These are phyloP conservation scores for Zymoseptoria passerinii DNA, from an alignment of 2,329 filamentous ascomycete genomes.

Conservation along the genomic window DNA sequence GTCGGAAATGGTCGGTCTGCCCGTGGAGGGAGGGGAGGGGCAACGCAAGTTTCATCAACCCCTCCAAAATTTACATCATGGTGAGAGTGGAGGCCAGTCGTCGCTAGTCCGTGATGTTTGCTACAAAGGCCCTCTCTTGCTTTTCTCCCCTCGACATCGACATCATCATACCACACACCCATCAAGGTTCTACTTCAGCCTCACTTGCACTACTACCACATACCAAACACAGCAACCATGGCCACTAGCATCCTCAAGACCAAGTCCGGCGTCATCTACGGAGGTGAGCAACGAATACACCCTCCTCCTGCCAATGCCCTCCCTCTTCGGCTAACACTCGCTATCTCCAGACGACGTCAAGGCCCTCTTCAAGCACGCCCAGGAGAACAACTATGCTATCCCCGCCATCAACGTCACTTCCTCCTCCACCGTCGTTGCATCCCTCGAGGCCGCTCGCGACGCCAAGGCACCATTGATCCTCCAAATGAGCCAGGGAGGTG, in stretches of 20 bases:
- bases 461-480: constrained; percentile 86
- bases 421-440: constrained; percentile 74
- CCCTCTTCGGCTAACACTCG: constrained; percentile 6
- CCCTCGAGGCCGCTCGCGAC: constrained; percentile 92
- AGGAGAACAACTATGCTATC: constrained; percentile 80
- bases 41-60: neutral
- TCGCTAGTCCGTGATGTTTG: neutral
- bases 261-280: constrained; percentile 35
- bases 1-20: neutral
- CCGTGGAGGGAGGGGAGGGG: neutral
- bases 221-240: constrained; percentile 14
- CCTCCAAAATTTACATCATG: neutral
- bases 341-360: constrained; percentile 15
- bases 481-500: constrained; percentile 87
- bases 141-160: neutral
- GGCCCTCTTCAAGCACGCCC: constrained; percentile 78
- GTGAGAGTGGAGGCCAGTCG: neutral
- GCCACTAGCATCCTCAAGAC: constrained; percentile 23
- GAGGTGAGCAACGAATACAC: constrained; percentile 20
- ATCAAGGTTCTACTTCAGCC: constrained; percentile 5
- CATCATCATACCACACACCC: neutral
- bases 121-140: neutral
- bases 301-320: neutral
- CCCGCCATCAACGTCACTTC: constrained; percentile 74
- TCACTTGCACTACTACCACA: neutral